These are phyloP conservation scores for Russula emetica DNA, from an alignment of 768 basidiomycete genomes.

Conservation along the genomic window DNA sequence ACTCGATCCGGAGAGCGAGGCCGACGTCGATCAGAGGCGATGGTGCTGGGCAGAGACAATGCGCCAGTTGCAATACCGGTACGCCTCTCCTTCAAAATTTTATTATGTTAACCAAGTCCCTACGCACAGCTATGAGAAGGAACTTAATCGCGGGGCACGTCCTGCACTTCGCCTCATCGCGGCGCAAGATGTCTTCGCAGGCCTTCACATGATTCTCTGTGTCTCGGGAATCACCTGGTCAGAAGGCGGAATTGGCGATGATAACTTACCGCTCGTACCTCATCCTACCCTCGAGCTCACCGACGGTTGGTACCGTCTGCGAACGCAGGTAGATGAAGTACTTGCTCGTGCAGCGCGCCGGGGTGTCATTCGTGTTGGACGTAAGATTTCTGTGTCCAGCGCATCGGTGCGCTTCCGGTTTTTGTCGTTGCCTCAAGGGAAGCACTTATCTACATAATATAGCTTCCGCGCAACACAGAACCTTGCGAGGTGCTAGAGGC, in stretches of 20 bases:
- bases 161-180: conserved; percentile 78
- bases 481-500: conserved; percentile 80
- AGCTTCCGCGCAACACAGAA: conserved; percentile 46
- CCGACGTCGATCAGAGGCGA: conserved; percentile 42
- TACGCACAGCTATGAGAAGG: conserved; percentile 43
- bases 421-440: conserved; percentile 34
- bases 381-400: conserved; percentile 77
- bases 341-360: conserved; percentile 64
- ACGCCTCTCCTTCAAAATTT: conserved; percentile 24
- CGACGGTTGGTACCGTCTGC: conserved; percentile 93
- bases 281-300: conserved; percentile 80
- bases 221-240: conserved; percentile 69
- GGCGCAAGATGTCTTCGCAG: conserved; percentile 76
- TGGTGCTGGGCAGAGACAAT: conserved; percentile 87
- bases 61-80: conserved; percentile 85
- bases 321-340: conserved; percentile 68
- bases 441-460: conserved; percentile 40
- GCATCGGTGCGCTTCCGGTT: conserved; percentile 53
- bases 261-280: conserved; percentile 37
- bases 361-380: conserved; percentile 66
- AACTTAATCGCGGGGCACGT: conserved; percentile 56
- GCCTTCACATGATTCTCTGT: conserved; percentile 79
- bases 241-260: conserved; percentile 37
- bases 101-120: background rate
- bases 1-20: conserved; percentile 61